These are phyloP conservation scores for Colletotrichum lini DNA, from an alignment of 2,329 filamentous ascomycete genomes.

Conservation along the genomic window DNA sequence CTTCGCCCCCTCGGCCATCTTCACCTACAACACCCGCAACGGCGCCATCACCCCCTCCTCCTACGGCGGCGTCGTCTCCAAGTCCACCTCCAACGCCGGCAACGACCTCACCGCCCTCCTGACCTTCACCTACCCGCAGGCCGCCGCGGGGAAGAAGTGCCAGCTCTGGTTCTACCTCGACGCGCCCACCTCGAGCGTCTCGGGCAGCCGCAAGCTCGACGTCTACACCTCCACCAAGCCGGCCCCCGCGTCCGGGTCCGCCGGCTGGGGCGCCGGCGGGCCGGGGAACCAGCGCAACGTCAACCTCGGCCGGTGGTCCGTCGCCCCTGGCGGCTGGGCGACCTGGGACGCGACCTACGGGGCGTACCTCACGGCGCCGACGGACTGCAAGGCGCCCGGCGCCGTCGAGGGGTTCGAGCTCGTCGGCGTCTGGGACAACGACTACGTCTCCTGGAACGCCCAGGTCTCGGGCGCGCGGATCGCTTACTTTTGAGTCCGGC, in stretches of 20 bases:
- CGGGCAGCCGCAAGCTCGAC: slow-evolving; percentile 48
- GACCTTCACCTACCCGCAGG: slow-evolving; percentile 48
- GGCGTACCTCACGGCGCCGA: slow-evolving; percentile 35
- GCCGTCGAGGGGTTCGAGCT: slow-evolving; percentile 42
- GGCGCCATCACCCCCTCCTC: slow-evolving; percentile 44
- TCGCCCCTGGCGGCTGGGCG: slow-evolving; percentile 21
- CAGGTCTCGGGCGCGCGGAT: slow-evolving; percentile 36
- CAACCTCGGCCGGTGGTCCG: slow-evolving; percentile 36
- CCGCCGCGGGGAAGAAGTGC: slow-evolving; percentile 45
- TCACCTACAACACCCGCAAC: slow-evolving; percentile 45
- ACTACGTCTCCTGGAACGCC: slow-evolving; percentile 37
- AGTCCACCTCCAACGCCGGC: slow-evolving; percentile 45
- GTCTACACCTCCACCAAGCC: slow-evolving; percentile 46
- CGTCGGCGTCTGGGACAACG: slow-evolving; percentile 40
- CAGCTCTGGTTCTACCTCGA: slow-evolving; percentile 48
- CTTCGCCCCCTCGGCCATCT: slow-evolving; percentile 46
- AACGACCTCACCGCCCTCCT: slow-evolving; percentile 49
- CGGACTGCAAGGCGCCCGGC: slow-evolving; percentile 39
- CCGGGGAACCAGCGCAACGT: slow-evolving; percentile 49
- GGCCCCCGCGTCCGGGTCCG: slow-evolving; percentile 42
- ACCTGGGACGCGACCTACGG: slow-evolving; percentile 41
- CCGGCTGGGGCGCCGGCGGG: slow-evolving; percentile 45
- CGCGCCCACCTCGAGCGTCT: slow-evolving; percentile 34
- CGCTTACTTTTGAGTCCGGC: slow-evolving; percentile 26
- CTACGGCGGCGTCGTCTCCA: slow-evolving; percentile 42